Base-by-base conservation (phyloP, 1,139 yeast genomes). In the Hemisphaericaspora xylanilytica region DNA sequence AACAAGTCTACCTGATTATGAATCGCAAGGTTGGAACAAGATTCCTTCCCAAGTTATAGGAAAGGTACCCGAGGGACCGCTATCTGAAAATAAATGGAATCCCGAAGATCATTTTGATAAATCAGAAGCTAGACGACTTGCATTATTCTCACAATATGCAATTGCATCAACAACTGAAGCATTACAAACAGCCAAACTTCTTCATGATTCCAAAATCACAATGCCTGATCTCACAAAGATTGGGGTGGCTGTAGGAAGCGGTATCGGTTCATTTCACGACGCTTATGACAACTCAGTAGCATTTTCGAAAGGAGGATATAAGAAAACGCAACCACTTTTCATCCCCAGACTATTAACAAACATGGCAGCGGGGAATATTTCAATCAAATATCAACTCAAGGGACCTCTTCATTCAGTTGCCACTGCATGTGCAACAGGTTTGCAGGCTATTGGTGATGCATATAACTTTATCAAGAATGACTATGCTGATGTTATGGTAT, bases 371-470 rank as follows among this genome's bases (percentile, higher is more conserved):
- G 97, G 98, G 2, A 84, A 89, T 48, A 77, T 92, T 4, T 84
- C 96, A 4, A 90, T 92, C 42, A 74, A 78, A 48, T 78, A 81
- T 53, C 84, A 85, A 3, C 63, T 88, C 25, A 68, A 75, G 49
- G 99, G 98, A 0, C 96, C 96, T 2, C 79, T 86, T 40, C 96
- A 89, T 56, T 70, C 96, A 0, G 94, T 83, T 0, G 78, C 96
- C 1, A 89, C 97, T 0, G 98, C 98, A 0, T 94, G 99, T 66
- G 96, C 98, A 3, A 89, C 98, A 0, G 99, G 99, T 0, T 77
- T 86, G 22, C 95, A 92, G 55, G 78, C 97, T 0, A 82, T 94
- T 40, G 97, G 98, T 2, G 99, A 94, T 56, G 97, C 96, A 0
- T 78, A 72, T 49, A 78, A 90, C 50, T 83, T 89, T 56, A 86